Conservation (phyloP, 2,329 filamentous ascomycete species). For the Clarireedia paspali region DNA sequence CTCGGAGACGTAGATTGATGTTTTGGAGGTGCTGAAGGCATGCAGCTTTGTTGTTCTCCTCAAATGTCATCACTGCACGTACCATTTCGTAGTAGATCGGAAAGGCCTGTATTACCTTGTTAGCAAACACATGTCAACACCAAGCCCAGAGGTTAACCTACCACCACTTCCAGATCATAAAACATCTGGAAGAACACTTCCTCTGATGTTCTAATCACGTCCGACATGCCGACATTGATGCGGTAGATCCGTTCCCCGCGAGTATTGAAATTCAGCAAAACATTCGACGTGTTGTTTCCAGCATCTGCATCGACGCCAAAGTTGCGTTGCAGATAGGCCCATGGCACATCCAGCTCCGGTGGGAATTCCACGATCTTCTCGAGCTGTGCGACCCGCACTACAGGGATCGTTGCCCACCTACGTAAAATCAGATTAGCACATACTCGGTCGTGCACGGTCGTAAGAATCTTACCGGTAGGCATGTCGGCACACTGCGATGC, state of each 20-base stretch:
- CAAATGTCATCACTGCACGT: not conserved
- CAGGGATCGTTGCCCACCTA: slow-evolving; percentile 7
- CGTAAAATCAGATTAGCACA: not conserved
- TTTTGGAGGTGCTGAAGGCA: not conserved
- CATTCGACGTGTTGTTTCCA: slow-evolving; percentile 2
- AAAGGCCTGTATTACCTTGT: not conserved
- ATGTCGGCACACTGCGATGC: slow-evolving; percentile 4
- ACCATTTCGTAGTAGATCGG: slow-evolving; percentile 5
- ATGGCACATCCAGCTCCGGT: not conserved
- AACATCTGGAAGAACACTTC: slow-evolving; percentile 8
- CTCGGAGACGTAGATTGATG: not conserved
- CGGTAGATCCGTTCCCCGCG: not conserved
- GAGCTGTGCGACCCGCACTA: slow-evolving; percentile 2
- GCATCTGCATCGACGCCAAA: slow-evolving; percentile 2
- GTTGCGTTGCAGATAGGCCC: slow-evolving; percentile 4
- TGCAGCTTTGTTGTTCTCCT: not conserved
- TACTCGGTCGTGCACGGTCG: too few species aligned
- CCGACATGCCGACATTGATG: slow-evolving; percentile 1
- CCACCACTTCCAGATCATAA: slow-evolving; percentile 6
- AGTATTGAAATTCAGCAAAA: not conserved
- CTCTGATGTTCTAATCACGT: slow-evolving; percentile 3
- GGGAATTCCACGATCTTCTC: slow-evolving; percentile 4
- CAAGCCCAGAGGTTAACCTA: not conserved
- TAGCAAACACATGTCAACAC: not conserved
- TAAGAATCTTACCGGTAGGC: not conserved